Conservation (phyloP, 169 alveolate genomes). For the Plasmodium malariae region DNA sequence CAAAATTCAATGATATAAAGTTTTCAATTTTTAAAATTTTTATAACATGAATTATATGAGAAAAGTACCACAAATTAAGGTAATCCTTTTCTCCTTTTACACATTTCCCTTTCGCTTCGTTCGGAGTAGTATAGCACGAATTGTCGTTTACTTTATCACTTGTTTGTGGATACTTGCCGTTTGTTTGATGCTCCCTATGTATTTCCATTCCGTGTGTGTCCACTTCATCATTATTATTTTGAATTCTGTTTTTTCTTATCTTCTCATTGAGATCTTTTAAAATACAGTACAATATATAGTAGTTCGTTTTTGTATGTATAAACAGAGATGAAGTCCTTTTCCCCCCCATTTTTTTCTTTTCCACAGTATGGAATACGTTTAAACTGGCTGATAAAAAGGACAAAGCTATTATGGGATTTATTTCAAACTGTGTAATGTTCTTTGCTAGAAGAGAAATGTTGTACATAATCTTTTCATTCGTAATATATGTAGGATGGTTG, state of each 20-base stretch:
- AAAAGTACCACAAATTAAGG: slow-evolving; percentile 22
- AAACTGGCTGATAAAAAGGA: slow-evolving; percentile 42
- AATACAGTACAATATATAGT: slow-evolving; percentile 16
- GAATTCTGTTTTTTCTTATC: not conserved
- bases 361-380: slow-evolving; percentile 12
- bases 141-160: no score
- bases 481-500: slow-evolving; percentile 28
- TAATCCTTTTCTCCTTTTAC: not conserved
- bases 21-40: slow-evolving; percentile 32
- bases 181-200: no score
- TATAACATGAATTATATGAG: slow-evolving; percentile 33
- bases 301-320: slow-evolving; percentile 23
- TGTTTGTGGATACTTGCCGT: no score
- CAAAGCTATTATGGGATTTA: slow-evolving; percentile 5
- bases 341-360: not conserved
- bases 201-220: not conserved
- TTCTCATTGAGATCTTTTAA: not conserved
- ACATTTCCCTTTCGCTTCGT: not conserved
- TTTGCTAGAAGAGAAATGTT: slow-evolving; percentile 36
- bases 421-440: slow-evolving; percentile 1
- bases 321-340: not conserved
- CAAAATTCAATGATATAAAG: not conserved
- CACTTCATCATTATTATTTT: not conserved
- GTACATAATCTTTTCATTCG: slow-evolving; percentile 26
- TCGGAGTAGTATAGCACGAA: not conserved